These are phyloP conservation scores for Hirsutella thompsonii DNA, from an alignment of 2,329 filamentous ascomycete genomes.

Conservation along the genomic window DNA sequence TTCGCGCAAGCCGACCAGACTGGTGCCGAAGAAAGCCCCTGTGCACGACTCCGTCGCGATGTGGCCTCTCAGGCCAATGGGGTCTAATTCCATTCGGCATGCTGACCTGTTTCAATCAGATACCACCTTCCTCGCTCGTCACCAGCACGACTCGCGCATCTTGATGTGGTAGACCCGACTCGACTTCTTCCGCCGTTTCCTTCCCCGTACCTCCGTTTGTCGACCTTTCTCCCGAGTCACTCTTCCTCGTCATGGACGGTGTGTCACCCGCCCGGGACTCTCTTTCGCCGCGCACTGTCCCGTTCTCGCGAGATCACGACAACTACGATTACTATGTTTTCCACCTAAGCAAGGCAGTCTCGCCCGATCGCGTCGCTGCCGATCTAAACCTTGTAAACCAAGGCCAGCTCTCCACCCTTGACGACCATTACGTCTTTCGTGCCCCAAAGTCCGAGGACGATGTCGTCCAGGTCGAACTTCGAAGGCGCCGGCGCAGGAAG, in stretches of 20 bases:
- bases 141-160: background rate
- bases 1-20: too few relatives aligned
- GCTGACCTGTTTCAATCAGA: background rate
- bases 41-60: too few relatives aligned
- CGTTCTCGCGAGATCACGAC: slow-evolving; percentile 57
- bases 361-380: slow-evolving; percentile 56
- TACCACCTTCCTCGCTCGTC: background rate
- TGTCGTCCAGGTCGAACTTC: slow-evolving; percentile 40
- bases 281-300: slow-evolving; percentile 31
- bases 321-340: slow-evolving; percentile 88
- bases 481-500: slow-evolving; percentile 47
- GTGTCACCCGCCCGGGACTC: slow-evolving; percentile 26
- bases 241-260: slow-evolving; percentile 31
- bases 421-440: slow-evolving; percentile 76
- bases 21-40: too few relatives aligned
- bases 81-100: background rate
- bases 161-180: background rate
- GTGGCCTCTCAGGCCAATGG: too few relatives aligned
- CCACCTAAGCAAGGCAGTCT: slow-evolving; percentile 55
- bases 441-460: slow-evolving; percentile 50
- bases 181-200: background rate
- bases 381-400: slow-evolving; percentile 69
- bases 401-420: slow-evolving; percentile 64
- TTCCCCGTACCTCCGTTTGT: slow-evolving; percentile 1
- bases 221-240: background rate